Base-by-base conservation (phyloP, 352 stramenopile genomes). In the Pythium monospermum region DNA sequence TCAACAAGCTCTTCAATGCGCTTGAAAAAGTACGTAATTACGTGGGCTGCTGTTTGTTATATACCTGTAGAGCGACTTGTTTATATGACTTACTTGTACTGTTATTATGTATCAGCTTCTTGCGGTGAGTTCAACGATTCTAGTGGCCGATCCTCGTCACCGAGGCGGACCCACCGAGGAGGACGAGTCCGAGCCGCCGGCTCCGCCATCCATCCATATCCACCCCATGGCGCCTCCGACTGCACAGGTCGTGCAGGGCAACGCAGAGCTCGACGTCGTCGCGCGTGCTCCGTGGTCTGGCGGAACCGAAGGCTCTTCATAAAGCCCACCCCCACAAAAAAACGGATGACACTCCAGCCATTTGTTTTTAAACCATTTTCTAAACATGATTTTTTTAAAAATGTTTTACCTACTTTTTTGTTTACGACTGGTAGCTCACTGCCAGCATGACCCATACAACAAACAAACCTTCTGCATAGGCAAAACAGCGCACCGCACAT, bases 401-500 rank as follows among this genome's bases (percentile, higher is more conserved):
- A n/a, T n/a, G n/a, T n/a, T n/a, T n/a, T n/a, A n/a, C n/a, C n/a
- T n/a, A n/a, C n/a, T n/a, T n/a, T n/a, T n/a, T n/a, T n/a, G n/a
- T 52, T 48, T 53, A 63, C 25, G 71, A 77, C 40, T 71, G 62
- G 42, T 86, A 88, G 46, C 71, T 85, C 21, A 80, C 81, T 2
- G 82, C 85, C 11, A 96, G 49, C 86, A 96, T 95, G 42, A 89
- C 56, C 87, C 87, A 96, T 33, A 64, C 68, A 16, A 84, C 83
- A 8, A 68, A 54, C 1, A 78, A 63, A n/a, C 69, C 46, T 46
- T 95, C 76, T 0, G 87, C 68, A 54, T 95, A 95, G 13, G 78
- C 62, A 50, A 94, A 93, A 49, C 83, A 79, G 16, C 78, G 70
- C 16, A 90, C 75, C 4, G 83, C 76, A 0, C 95, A 45, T 3